Evolutionary conservation across 345 rosid genomes (phyloP).

Genomic region (Linum tenue): DNA sequence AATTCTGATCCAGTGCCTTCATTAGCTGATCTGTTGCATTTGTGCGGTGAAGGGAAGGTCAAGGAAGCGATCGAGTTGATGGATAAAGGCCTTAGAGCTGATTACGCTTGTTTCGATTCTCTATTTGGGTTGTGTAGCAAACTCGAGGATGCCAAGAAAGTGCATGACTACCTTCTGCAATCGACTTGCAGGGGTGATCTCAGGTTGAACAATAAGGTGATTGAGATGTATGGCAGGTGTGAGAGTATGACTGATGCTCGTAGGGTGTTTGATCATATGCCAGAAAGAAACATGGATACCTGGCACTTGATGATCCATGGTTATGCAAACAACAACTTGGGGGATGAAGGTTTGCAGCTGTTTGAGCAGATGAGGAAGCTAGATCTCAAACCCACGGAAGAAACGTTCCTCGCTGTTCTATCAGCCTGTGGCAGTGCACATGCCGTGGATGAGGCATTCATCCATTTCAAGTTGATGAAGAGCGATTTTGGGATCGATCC

Average conservation of each 20-base stretch:
- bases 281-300: constrained; percentile 50
- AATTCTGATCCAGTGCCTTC: constrained; percentile 17
- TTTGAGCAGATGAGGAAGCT: constrained; percentile 52
- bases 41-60: constrained; percentile 44
- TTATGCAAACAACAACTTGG: constrained; percentile 48
- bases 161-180: constrained; percentile 64
- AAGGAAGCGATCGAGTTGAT: constrained; percentile 57
- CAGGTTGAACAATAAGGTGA: constrained; percentile 41
- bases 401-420: constrained; percentile 48
- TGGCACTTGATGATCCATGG: constrained; percentile 71
- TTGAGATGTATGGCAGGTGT: constrained; percentile 54
- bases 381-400: constrained; percentile 43
- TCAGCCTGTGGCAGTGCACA: constrained; percentile 56
- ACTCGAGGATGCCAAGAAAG: constrained; percentile 62
- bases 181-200: constrained; percentile 48
- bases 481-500: constrained; percentile 45
- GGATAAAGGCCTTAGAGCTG: constrained; percentile 52
- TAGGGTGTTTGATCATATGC: constrained; percentile 74
- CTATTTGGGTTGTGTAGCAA: constrained; percentile 42
- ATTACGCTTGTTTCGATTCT: constrained; percentile 35
- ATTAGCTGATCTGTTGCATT: constrained; percentile 28
- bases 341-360: constrained; percentile 67
- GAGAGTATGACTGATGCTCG: constrained; percentile 49
- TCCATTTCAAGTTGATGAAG: constrained; percentile 56
- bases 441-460: constrained; percentile 58